phyloP scores from a whole-genome alignment of 2,329 filamentous ascomycete genomes.

The Blastomyces percursus region DNA sequence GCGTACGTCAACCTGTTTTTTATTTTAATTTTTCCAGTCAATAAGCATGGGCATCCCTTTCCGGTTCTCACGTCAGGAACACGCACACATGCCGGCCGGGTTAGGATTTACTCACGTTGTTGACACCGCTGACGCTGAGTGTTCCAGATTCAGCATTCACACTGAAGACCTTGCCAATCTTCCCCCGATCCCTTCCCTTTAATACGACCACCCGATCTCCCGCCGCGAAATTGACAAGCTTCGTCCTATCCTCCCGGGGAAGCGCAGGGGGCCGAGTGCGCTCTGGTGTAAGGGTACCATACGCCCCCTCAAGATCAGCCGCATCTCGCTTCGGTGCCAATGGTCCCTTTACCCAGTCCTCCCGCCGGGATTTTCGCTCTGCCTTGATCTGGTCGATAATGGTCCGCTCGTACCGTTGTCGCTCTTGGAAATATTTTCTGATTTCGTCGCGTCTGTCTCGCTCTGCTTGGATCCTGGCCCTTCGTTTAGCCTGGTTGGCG shows the following conservation, averaged over 20 bases:
- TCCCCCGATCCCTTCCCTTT: slow-evolving; percentile 67
- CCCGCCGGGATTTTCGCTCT: slow-evolving; percentile 49
- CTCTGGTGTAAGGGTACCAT: slow-evolving; percentile 44
- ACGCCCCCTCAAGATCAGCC: slow-evolving; percentile 46
- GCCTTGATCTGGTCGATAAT: slow-evolving; percentile 32
- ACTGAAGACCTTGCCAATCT: slow-evolving; percentile 60
- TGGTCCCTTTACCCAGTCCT: slow-evolving; percentile 70
- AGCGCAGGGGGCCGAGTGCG: slow-evolving; percentile 30
- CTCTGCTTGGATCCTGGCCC: slow-evolving; percentile 34
- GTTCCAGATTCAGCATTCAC: slow-evolving; percentile 47
- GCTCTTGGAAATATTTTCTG: slow-evolving; percentile 21
- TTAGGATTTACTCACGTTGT: slow-evolving; percentile 45
- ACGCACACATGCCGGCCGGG: too few species aligned
- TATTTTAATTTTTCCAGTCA: slow-evolving; percentile 14
- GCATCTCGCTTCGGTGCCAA: slow-evolving; percentile 67
- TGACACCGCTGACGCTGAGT: slow-evolving; percentile 51
- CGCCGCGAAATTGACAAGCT: slow-evolving; percentile 50
- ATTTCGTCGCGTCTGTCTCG: slow-evolving; percentile 31
- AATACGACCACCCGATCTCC: slow-evolving; percentile 76
- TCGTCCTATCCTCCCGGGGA: slow-evolving; percentile 29
- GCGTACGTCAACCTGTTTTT: slow-evolving; percentile 31
- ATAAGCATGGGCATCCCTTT: not conserved
- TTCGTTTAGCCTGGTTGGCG: slow-evolving; percentile 48
- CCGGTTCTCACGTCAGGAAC: not conserved
- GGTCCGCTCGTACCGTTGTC: slow-evolving; percentile 24